Conservation (phyloP, 129 eudicot genomes). For the Centrapalus pauciflorus region DNA sequence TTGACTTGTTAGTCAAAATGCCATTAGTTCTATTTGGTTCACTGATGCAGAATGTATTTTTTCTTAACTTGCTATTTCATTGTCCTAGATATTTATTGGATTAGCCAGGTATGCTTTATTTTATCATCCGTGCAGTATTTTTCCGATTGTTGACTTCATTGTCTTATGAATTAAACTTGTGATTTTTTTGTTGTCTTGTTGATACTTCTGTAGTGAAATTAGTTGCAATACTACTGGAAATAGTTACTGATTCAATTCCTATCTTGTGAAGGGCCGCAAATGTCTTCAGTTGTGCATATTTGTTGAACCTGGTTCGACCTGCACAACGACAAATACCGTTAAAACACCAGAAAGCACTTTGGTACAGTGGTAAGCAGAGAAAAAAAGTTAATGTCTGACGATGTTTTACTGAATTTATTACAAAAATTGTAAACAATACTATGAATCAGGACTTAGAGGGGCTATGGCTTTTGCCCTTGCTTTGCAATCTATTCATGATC, state of each 20-base stretch:
- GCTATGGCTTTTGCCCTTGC: constrained; percentile 99
- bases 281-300: constrained; percentile 90
- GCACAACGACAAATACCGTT: constrained; percentile 74
- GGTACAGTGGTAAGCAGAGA: constrained; percentile 88
- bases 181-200: constrained; percentile 9
- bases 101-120: constrained; percentile 77
- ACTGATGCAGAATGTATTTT: constrained; percentile 16
- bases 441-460: constrained; percentile 85
- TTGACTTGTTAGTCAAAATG: constrained; percentile 22
- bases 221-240: constrained; percentile 3
- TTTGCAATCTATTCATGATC: constrained; percentile 96
- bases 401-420: constrained; percentile 3
- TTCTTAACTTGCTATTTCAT: constrained; percentile 50
- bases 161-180: neutral
- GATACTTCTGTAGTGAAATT: neutral
- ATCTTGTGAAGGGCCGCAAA: constrained; percentile 74
- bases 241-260: constrained; percentile 9
- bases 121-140: neutral
- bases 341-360: constrained; percentile 97
- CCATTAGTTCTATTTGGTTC: constrained; percentile 8
- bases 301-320: constrained; percentile 92
- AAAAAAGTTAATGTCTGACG: neutral
- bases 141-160: neutral
- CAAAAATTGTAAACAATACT: constrained; percentile 1
- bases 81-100: constrained; percentile 69